These are phyloP conservation scores for Haplosporangium gracile DNA, from an alignment of 192 early-diverging fungal species.

Conservation along the genomic window DNA sequence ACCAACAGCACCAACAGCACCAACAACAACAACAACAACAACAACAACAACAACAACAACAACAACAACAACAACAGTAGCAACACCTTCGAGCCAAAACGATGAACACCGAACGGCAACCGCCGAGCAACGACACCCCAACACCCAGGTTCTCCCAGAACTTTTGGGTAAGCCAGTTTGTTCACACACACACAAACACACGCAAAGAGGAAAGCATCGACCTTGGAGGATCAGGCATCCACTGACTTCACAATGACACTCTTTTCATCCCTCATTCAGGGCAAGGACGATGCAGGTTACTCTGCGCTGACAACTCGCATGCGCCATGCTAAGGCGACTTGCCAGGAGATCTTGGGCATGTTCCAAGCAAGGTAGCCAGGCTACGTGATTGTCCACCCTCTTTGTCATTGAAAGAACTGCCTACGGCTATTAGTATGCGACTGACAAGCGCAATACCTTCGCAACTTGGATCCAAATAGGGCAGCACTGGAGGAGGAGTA, in stretches of 20 bases:
- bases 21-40: background rate
- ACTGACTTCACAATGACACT: background rate
- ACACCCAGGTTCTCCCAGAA: constrained; percentile 37
- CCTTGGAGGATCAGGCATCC: background rate
- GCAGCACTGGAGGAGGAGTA: constrained; percentile 78
- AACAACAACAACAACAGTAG: background rate
- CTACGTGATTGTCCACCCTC: background rate
- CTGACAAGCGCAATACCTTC: background rate
- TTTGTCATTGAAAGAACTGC: background rate
- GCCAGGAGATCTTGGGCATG: constrained; percentile 74
- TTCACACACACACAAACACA: no score
- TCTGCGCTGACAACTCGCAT: constrained; percentile 74
- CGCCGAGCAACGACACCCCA: background rate
- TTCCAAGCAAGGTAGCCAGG: constrained; percentile 62
- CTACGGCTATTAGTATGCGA: no score
- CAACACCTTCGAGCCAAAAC: background rate
- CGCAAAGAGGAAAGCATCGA: background rate
- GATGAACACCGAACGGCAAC: constrained; percentile 36
- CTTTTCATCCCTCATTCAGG: constrained; percentile 42
- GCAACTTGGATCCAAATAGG: constrained; percentile 41
- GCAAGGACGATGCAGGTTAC: constrained; percentile 78
- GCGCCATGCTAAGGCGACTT: constrained; percentile 77
- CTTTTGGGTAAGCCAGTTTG: constrained; percentile 42
- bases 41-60: no score
- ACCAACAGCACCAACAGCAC: background rate